These are phyloP conservation scores for Malus orientalis DNA, from an alignment of 306 rosid species.

Conservation along the genomic window DNA sequence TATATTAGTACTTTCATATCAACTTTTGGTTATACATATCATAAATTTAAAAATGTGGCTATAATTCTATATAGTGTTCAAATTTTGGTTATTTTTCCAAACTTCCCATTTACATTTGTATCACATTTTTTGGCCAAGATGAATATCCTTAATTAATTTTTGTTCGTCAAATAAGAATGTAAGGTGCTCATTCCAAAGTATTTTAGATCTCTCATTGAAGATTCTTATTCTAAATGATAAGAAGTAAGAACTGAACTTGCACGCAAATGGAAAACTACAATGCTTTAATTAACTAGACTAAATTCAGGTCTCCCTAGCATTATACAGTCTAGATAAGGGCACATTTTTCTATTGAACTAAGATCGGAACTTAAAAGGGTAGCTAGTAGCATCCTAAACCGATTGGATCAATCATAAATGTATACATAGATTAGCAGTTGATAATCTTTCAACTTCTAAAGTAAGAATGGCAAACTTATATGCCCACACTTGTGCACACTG, in stretches of 20 bases:
- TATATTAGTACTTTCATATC: too few relatives aligned
- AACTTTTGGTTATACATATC: too few relatives aligned
- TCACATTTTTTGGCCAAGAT: not conserved
- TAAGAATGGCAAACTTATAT: not conserved
- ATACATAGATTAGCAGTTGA: not conserved
- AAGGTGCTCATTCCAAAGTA: too few relatives aligned
- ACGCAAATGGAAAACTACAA: too few relatives aligned
- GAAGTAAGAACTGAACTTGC: not conserved
- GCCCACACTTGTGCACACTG: not conserved
- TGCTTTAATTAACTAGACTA: not conserved
- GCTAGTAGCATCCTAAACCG: not conserved
- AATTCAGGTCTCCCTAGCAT: too few relatives aligned
- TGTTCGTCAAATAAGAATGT: not conserved
- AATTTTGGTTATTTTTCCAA: too few relatives aligned
- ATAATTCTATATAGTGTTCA: too few relatives aligned
- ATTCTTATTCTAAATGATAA: too few relatives aligned
- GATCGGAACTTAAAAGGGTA: not conserved
- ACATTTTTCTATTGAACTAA: not conserved
- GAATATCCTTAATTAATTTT: not conserved
- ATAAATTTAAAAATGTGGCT: too few relatives aligned
- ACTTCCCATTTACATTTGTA: too few relatives aligned
- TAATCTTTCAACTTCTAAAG: not conserved
- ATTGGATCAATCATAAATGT: not conserved
- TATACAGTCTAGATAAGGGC: not conserved
- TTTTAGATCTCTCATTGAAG: not conserved